These are phyloP conservation scores for Pharnaceum exiguum DNA, from an alignment of 148 eudicot species.

Conservation along the genomic window DNA sequence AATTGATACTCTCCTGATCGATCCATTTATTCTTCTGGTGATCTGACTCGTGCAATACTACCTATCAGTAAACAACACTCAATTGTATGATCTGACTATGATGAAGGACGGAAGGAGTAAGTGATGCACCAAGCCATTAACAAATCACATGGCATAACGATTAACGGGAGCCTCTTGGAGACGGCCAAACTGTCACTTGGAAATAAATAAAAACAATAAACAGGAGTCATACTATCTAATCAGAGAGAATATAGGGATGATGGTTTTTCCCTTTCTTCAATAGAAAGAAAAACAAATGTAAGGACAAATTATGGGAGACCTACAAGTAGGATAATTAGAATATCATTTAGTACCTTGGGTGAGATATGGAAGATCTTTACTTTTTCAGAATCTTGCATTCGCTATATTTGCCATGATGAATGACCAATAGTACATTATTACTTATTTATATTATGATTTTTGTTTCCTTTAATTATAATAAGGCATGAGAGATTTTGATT, in stretches of 20 bases:
- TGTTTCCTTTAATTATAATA: neutral
- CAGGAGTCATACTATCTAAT: too few species aligned
- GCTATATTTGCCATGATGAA: constrained; percentile 1
- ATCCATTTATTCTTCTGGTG: constrained; percentile 1
- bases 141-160: constrained; percentile 9
- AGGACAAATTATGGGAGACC: constrained; percentile 8
- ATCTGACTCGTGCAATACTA: neutral
- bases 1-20: constrained; percentile 4
- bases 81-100: neutral
- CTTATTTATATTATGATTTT: neutral
- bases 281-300: neutral
- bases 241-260: neutral
- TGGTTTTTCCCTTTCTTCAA: too few species aligned
- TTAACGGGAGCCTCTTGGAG: neutral
- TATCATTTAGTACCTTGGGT: neutral
- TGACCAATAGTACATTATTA: constrained; percentile 3
- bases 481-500: too few species aligned
- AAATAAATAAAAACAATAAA: neutral
- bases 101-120: neutral
- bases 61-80: neutral
- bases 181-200: too few species aligned
- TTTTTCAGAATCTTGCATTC: constrained; percentile 10
- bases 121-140: too few species aligned
- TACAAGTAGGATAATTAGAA: neutral
- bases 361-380: constrained; percentile 12